These are phyloP conservation scores for Exophiala viscosa DNA, from an alignment of 2,329 filamentous ascomycete genomes.

Conservation along the genomic window DNA sequence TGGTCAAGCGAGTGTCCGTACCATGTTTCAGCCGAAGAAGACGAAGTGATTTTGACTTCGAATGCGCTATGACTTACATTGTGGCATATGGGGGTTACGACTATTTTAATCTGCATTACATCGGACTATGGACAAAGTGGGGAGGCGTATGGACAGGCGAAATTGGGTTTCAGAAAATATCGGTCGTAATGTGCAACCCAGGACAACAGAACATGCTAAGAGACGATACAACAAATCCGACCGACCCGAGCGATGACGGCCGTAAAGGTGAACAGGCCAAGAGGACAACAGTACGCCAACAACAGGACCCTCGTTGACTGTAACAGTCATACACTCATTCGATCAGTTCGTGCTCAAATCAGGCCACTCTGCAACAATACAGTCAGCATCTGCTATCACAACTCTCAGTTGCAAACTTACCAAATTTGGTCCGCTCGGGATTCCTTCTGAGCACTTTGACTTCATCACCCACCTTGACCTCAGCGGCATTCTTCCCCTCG, in stretches of 20 bases:
- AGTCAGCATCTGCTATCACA: neutral
- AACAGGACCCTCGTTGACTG: too few relatives aligned
- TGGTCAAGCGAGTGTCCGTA: conserved; percentile 59
- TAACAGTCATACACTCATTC: neutral
- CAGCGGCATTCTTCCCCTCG: conserved; percentile 33
- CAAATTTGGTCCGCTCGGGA: conserved; percentile 52
- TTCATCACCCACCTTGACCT: conserved; percentile 54
- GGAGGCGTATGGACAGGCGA: too few relatives aligned
- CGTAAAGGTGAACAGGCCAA: too few relatives aligned
- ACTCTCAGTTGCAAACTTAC: conserved; percentile 36
- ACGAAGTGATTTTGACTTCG: neutral
- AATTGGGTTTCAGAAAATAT: too few relatives aligned
- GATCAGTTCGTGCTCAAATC: conserved; percentile 21
- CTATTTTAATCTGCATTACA: too few relatives aligned
- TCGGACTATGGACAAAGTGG: too few relatives aligned
- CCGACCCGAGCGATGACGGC: too few relatives aligned
- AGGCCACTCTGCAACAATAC: conserved; percentile 18
- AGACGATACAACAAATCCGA: too few relatives aligned
- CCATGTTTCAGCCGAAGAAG: conserved; percentile 14
- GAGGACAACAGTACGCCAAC: neutral
- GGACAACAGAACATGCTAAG: too few relatives aligned
- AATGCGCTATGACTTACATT: neutral
- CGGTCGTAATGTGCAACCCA: too few relatives aligned
- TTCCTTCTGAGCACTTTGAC: conserved; percentile 52
- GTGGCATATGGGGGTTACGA: neutral